Evolutionary conservation across 495 filamentous ascomycete genomes (phyloP).

Genomic region (Aspergillus cristatus): DNA sequence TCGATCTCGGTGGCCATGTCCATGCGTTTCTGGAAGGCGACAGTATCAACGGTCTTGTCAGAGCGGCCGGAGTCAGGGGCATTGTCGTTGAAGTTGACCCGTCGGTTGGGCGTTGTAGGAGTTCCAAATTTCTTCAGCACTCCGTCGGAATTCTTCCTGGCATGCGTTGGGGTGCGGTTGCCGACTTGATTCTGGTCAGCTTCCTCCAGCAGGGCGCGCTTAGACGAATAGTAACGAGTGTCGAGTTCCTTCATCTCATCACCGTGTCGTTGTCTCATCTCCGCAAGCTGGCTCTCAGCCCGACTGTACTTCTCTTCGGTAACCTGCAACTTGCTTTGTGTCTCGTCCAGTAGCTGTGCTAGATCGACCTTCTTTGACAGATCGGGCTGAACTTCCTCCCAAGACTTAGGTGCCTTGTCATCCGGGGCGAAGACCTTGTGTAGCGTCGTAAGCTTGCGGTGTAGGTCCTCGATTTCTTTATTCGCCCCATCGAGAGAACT

Average conservation of each 20-base stretch:
- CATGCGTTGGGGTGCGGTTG: constrained; percentile 68
- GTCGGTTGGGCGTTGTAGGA: constrained; percentile 64
- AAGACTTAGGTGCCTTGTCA: constrained; percentile 47
- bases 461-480: constrained; percentile 69
- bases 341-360: constrained; percentile 80
- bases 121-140: constrained; percentile 57
- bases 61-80: constrained; percentile 77
- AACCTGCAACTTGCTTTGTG: constrained; percentile 74
- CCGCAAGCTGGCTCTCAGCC: constrained; percentile 74
- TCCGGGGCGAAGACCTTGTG: constrained; percentile 80
- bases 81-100: constrained; percentile 50
- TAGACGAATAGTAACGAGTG: constrained; percentile 59
- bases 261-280: constrained; percentile 62
- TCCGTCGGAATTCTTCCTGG: constrained; percentile 58
- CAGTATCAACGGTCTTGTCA: constrained; percentile 81
- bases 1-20: constrained; percentile 88
- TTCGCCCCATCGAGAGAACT: constrained; percentile 65
- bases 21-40: constrained; percentile 81
- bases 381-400: constrained; percentile 52
- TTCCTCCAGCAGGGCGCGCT: constrained; percentile 71
- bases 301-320: constrained; percentile 75
- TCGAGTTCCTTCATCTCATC: constrained; percentile 69
- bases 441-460: constrained; percentile 67
- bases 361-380: constrained; percentile 65
- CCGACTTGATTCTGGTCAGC: constrained; percentile 75